Evolutionary conservation across 805 yeast genomes (phyloP).

Genomic region (Ogataea nitratoaversa): DNA sequence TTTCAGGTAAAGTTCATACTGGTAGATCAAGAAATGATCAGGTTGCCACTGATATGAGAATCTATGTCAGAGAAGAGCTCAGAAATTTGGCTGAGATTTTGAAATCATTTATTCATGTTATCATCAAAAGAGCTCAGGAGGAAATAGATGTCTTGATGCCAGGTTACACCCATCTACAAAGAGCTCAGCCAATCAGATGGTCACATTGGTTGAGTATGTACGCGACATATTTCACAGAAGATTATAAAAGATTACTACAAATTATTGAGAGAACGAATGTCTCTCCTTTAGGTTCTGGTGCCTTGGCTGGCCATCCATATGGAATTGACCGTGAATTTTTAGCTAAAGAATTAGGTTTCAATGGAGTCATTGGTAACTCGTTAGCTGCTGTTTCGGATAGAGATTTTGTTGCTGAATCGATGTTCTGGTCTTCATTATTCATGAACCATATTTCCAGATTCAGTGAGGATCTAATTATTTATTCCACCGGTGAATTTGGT

Average conservation of each 20-base stretch:
- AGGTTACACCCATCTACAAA: conserved; percentile 96
- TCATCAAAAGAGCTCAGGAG: conserved; percentile 68
- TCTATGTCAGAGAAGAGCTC: conserved; percentile 80
- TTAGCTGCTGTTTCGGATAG: conserved; percentile 96
- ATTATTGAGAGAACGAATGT: conserved; percentile 77
- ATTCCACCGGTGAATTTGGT: conserved; percentile 97
- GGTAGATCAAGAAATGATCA: conserved; percentile 98
- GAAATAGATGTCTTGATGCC: conserved; percentile 97
- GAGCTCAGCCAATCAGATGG: conserved; percentile 99
- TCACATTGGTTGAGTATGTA: conserved; percentile 94
- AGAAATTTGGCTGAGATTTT: conserved; percentile 54
- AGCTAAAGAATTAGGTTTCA: conserved; percentile 76
- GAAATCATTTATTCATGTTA: conserved; percentile 59
- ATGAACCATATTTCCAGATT: conserved; percentile 95
- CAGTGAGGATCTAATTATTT: conserved; percentile 90
- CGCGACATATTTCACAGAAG: conserved; percentile 92
- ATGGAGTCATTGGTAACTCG: conserved; percentile 89
- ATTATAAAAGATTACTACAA: conserved; percentile 78
- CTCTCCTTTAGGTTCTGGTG: conserved; percentile 95
- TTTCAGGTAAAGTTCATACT: conserved; percentile 98
- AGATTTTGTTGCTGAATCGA: conserved; percentile 91
- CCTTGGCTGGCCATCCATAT: conserved; percentile 98
- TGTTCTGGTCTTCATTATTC: conserved; percentile 93
- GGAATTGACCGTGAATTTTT: conserved; percentile 95
- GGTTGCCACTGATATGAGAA: conserved; percentile 98